phyloP scores from a whole-genome alignment of 257 asterid genomes.

The Dorcoceras hygrometricum region DNA sequence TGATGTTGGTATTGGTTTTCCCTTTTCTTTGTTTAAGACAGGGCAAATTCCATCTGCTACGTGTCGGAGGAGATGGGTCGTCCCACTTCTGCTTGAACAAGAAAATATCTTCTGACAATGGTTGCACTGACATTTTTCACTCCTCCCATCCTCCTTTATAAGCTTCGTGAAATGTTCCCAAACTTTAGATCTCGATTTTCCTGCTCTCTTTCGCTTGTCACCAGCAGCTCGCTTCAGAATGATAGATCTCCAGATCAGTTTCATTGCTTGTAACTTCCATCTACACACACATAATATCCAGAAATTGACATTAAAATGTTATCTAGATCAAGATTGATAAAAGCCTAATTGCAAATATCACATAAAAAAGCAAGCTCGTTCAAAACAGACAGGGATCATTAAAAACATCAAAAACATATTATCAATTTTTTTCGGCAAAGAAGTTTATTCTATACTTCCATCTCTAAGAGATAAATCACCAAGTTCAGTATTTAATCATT shows the following conservation, averaged over 20 bases:
- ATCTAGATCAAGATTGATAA: not conserved
- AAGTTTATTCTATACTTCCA: not conserved
- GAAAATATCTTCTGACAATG: slow-evolving; percentile 74
- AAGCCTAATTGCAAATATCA: not conserved
- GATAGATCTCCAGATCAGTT: slow-evolving; percentile 46
- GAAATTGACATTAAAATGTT: not conserved
- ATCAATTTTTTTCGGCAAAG: not conserved
- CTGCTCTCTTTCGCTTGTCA: slow-evolving; percentile 71
- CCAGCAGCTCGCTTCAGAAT: slow-evolving; percentile 58
- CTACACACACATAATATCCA: slow-evolving; percentile 28
- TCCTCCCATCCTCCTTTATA: slow-evolving; percentile 67
- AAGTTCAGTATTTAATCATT: too few relatives aligned
- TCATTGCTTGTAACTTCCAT: slow-evolving; percentile 49
- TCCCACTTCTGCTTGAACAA: slow-evolving; percentile 75
- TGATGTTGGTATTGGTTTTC: slow-evolving; percentile 27
- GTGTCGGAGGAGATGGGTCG: slow-evolving; percentile 88
- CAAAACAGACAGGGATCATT: not conserved
- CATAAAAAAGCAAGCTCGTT: not conserved
- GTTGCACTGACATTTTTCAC: slow-evolving; percentile 74
- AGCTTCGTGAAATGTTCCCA: slow-evolving; percentile 93
- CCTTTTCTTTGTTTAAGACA: slow-evolving; percentile 49
- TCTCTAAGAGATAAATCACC: too few relatives aligned
- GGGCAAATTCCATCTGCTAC: slow-evolving; percentile 76
- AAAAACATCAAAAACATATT: not conserved
- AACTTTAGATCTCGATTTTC: slow-evolving; percentile 66